phyloP scores from a whole-genome alignment of 345 rosid species.

The Populus tremula region DNA sequence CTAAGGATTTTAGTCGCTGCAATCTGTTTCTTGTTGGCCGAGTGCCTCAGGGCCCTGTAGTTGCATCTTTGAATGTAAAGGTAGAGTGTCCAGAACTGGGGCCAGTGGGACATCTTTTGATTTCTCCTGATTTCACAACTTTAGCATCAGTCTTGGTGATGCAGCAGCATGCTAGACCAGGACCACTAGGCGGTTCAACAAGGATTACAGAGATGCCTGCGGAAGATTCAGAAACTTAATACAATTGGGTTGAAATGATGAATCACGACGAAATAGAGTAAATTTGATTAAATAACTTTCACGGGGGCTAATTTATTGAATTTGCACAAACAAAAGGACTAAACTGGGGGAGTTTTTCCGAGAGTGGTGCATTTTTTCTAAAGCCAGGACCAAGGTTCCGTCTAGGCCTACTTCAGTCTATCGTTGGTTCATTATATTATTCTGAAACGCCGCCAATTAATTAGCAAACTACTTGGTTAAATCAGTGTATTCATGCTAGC shows the following conservation, averaged over 20 bases:
- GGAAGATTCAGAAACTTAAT: constrained; percentile 12
- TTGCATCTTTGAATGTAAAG: constrained; percentile 33
- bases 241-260: not conserved
- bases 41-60: constrained; percentile 19
- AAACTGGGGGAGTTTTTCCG: no score
- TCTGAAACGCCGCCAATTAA: no score
- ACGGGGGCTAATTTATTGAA: no score
- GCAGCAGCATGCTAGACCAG: constrained; percentile 9
- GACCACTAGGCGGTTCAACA: not conserved
- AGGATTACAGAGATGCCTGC: constrained; percentile 19
- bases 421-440: no score
- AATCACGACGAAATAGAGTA: no score
- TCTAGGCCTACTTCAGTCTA: no score
- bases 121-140: constrained; percentile 15
- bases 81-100: constrained; percentile 58
- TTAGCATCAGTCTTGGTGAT: constrained; percentile 24
- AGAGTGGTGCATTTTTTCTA: no score
- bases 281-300: no score
- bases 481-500: no score
- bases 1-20: constrained; percentile 9
- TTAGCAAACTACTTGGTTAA: no score
- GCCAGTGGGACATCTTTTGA: constrained; percentile 38
- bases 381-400: no score
- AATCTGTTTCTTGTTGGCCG: constrained; percentile 22
- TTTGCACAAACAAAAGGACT: no score